Base-by-base conservation (phyloP, 768 basidiomycete species). In the Agaricus bisporus region DNA sequence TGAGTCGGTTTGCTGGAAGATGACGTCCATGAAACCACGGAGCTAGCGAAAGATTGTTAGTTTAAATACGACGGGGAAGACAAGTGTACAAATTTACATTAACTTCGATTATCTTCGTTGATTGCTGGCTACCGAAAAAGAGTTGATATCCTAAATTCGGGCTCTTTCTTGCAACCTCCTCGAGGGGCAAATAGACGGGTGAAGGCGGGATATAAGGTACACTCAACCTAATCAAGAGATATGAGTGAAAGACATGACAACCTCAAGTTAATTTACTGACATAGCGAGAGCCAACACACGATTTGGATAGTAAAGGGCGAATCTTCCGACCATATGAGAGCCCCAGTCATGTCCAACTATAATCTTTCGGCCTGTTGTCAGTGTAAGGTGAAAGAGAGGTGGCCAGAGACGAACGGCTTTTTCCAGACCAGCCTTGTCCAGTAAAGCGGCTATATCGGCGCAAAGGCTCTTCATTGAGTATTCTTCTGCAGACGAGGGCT, bases 321-420 rank as follows among this genome's bases (percentile, higher is more conserved):
- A 84, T 18, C 88, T 73, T 41, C 75, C 76, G 1, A 76, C 86
- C 11, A 72, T 78, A 56, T 71, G 79, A 2, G 85, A 70, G 5
- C 90, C 90, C 89, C 89, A 91, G 60, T 92, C 90, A 60, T 91
- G 90, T 0, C 87, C 90, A 54, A 90, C 73, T 52, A 90, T 67
- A 10, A 88, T 73, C 85, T 78, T 50, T 8, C 17, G 9, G 41
- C 35, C 49, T 15, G 48, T 38, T 20, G 44, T 49, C 42, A 47
- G 42, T 29, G 15, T 15, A 12, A n/a, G 14, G 43, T 7, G 35
- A n/a, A 37, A 10, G 48, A 17, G 37, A 14, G 35, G 46, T 56
- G 10, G 42, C 2, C 49, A 4, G 28, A 26, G 1, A 73, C 82
- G 56, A 60, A 88, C 85, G 32, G 80, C 82, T 62, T 74, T 74